These are phyloP conservation scores for Intubia oerlemansii DNA, from an alignment of 2,329 filamentous ascomycete species.

Conservation along the genomic window DNA sequence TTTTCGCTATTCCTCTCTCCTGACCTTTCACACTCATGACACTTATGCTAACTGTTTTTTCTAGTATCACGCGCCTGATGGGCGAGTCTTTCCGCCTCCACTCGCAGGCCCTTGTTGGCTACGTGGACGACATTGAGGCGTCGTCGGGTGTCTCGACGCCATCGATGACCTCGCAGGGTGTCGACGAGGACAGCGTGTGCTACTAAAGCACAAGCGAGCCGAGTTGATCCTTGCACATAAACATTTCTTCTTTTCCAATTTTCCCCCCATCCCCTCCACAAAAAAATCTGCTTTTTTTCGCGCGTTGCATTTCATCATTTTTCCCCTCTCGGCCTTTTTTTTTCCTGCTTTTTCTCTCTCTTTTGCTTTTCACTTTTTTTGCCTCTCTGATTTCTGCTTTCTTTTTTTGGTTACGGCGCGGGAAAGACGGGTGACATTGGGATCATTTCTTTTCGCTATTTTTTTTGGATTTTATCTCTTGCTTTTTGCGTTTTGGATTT, in stretches of 20 bases:
- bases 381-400: constrained; percentile 6
- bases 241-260: too few species aligned
- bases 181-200: constrained; percentile 45
- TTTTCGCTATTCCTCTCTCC: background rate
- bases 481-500: constrained; percentile 8
- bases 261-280: too few species aligned
- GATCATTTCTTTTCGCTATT: constrained; percentile 7
- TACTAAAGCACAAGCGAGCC: constrained; percentile 37
- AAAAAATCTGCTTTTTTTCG: constrained; percentile 15
- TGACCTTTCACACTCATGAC: too few species aligned
- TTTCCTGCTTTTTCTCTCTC: constrained; percentile 9
- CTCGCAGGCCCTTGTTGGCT: constrained; percentile 82
- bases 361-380: constrained; percentile 6
- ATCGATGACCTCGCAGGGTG: constrained; percentile 51
- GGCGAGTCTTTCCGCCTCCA: constrained; percentile 96
- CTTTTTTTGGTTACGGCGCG: constrained; percentile 6
- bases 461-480: constrained; percentile 14
- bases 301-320: constrained; percentile 13
- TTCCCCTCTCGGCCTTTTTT: too few species aligned
- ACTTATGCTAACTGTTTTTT: constrained; percentile 21
- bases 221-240: too few species aligned
- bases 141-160: constrained; percentile 49
- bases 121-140: constrained; percentile 63
- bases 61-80: constrained; percentile 80
- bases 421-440: constrained; percentile 5